Evolutionary conservation across 257 asterid species (phyloP).

Genomic region (Fraxinus excelsior): DNA sequence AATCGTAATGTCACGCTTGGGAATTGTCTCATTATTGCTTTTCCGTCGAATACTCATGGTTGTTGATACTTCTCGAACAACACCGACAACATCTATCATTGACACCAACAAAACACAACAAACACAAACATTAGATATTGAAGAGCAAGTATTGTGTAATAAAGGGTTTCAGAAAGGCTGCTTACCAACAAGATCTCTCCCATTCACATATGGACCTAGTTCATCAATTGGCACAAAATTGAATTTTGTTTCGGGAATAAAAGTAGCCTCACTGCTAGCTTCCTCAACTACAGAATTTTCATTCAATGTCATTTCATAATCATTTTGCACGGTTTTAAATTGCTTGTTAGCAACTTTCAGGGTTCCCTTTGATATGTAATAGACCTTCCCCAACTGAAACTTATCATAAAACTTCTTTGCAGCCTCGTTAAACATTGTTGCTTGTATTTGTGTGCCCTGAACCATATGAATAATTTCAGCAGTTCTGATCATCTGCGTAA

Average conservation of each 20-base stretch:
- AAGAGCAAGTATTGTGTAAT: not conserved
- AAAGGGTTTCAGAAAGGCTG: not conserved
- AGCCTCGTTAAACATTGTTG: constrained; percentile 95
- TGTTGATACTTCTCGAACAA: constrained; percentile 77
- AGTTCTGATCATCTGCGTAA: not conserved
- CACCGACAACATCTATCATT: constrained; percentile 84
- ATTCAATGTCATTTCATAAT: constrained; percentile 89
- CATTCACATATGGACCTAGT: constrained; percentile 81
- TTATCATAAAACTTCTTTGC: constrained; percentile 82
- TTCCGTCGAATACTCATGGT: constrained; percentile 85
- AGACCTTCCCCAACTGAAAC: constrained; percentile 89
- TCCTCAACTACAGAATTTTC: constrained; percentile 87
- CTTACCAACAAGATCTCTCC: constrained; percentile 90
- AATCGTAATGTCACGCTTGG: constrained; percentile 89
- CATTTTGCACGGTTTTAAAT: constrained; percentile 79
- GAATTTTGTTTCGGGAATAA: constrained; percentile 75
- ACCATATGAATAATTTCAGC: constrained; percentile 13
- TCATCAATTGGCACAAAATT: constrained; percentile 83
- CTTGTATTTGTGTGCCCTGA: constrained; percentile 98
- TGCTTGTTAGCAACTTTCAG: constrained; percentile 88
- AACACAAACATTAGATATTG: too few species aligned
- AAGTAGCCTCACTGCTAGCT: constrained; percentile 58
- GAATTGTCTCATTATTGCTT: constrained; percentile 65
- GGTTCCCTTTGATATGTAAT: constrained; percentile 85
- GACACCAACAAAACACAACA: too few species aligned